Conservation (phyloP, 441 rosid species). For the Raphanus hybrid region DNA sequence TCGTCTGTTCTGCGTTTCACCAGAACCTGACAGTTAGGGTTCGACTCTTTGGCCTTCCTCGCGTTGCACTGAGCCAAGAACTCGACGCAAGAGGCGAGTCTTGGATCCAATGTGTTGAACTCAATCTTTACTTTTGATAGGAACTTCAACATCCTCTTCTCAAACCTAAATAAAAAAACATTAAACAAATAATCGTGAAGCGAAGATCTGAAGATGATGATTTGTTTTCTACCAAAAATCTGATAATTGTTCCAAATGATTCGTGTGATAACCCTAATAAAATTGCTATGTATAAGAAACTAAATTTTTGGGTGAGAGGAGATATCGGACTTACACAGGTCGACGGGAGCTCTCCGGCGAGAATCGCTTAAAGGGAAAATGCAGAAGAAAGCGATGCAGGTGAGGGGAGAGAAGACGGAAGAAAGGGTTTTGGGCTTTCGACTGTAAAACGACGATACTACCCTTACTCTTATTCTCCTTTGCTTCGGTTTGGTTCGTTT, state of each 20-base stretch:
- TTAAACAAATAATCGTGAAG: neutral
- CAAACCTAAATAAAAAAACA: neutral
- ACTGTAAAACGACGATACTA: neutral
- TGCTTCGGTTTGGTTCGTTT: neutral
- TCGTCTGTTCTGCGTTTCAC: slow-evolving; percentile 94
- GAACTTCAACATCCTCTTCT: slow-evolving; percentile 78
- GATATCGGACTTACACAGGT: slow-evolving; percentile 3
- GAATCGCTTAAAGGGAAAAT: neutral
- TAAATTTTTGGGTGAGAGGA: neutral
- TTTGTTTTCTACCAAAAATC: neutral
- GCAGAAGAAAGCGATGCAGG: neutral
- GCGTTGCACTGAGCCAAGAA: slow-evolving; percentile 94
- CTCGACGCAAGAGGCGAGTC: slow-evolving; percentile 82
- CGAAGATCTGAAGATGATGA: neutral
- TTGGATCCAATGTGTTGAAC: slow-evolving; percentile 44
- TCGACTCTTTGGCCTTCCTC: slow-evolving; percentile 85
- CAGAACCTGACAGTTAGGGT: slow-evolving; percentile 71
- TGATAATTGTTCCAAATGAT: neutral
- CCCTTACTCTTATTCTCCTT: neutral
- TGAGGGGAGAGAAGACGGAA: neutral
- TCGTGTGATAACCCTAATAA: neutral
- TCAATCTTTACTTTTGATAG: slow-evolving; percentile 49
- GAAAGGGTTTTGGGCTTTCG: neutral
- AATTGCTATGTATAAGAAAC: neutral
- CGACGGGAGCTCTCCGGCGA: slow-evolving; percentile 2